Conservation (phyloP, 495 filamentous ascomycete genomes). For the Lophium mytilinum region DNA sequence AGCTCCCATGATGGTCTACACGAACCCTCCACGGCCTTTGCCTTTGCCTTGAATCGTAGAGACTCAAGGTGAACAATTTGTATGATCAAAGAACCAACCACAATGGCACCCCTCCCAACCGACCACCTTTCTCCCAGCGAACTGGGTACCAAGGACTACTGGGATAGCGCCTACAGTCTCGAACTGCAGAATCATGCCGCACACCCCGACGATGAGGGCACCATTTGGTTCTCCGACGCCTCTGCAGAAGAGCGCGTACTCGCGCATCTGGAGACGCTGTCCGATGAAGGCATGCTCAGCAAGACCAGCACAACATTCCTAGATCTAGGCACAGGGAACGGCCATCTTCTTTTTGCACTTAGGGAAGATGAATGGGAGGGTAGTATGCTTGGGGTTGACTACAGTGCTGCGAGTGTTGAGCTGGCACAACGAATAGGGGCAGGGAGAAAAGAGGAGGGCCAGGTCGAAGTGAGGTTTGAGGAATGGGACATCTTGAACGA, state of each 20-base stretch:
- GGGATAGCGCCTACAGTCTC: slow-evolving; percentile 56
- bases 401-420: slow-evolving; percentile 62
- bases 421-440: slow-evolving; percentile 46
- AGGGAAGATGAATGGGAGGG: slow-evolving; percentile 46
- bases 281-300: slow-evolving; percentile 19
- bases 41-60: too few species aligned
- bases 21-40: too few species aligned
- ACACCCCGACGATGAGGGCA: slow-evolving; percentile 56
- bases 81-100: not conserved
- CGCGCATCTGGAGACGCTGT: slow-evolving; percentile 40
- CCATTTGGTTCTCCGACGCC: slow-evolving; percentile 71
- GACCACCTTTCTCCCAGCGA: slow-evolving; percentile 52
- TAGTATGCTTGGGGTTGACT: slow-evolving; percentile 77
- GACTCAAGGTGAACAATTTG: not conserved
- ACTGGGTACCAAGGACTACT: slow-evolving; percentile 66
- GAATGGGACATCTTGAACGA: slow-evolving; percentile 69
- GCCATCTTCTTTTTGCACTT: slow-evolving; percentile 73
- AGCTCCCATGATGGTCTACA: too few species aligned
- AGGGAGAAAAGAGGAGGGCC: slow-evolving; percentile 14
- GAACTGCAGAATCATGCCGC: slow-evolving; percentile 55
- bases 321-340: slow-evolving; percentile 85
- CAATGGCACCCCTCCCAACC: not conserved
- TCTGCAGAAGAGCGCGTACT: slow-evolving; percentile 56
- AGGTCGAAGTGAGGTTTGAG: slow-evolving; percentile 49
- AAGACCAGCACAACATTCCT: slow-evolving; percentile 46